These are phyloP conservation scores for Alternaria longipes DNA, from an alignment of 2,329 filamentous ascomycete genomes.

Conservation along the genomic window DNA sequence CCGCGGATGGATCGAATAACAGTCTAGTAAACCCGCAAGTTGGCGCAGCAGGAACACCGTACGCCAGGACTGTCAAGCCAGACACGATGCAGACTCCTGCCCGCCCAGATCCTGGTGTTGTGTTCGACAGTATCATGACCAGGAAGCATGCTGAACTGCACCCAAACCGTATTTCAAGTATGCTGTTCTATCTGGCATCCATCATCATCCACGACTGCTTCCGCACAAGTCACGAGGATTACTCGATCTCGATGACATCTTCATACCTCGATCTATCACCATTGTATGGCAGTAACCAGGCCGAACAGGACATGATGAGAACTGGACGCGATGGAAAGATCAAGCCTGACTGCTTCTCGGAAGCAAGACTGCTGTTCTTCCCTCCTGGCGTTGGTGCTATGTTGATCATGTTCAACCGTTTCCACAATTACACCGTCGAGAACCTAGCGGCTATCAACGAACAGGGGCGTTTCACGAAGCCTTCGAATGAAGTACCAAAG, in stretches of 20 bases:
- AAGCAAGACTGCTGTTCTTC: slow-evolving; percentile 70
- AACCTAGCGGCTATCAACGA: slow-evolving; percentile 89
- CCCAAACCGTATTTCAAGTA: slow-evolving; percentile 75
- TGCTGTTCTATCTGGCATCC: slow-evolving; percentile 78
- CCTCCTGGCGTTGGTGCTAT: slow-evolving; percentile 74
- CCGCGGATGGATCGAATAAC: slow-evolving; percentile 61
- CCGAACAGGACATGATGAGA: slow-evolving; percentile 71
- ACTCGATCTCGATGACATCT: slow-evolving; percentile 71
- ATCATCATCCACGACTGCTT: slow-evolving; percentile 72
- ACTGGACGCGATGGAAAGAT: slow-evolving; percentile 72
- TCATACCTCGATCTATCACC: slow-evolving; percentile 79
- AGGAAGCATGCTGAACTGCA: slow-evolving; percentile 70
- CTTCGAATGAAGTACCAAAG: slow-evolving; percentile 50
- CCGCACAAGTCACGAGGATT: slow-evolving; percentile 70
- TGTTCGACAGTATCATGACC: slow-evolving; percentile 75
- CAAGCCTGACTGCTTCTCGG: slow-evolving; percentile 75
- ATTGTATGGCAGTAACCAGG: slow-evolving; percentile 75
- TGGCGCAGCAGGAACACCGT: slow-evolving; percentile 71
- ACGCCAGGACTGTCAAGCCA: slow-evolving; percentile 72
- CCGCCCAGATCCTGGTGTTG: slow-evolving; percentile 70
- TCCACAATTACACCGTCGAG: slow-evolving; percentile 86
- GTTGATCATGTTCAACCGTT: slow-evolving; percentile 73
- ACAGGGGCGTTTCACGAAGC: slow-evolving; percentile 76
- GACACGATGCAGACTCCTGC: slow-evolving; percentile 65
- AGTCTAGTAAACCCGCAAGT: slow-evolving; percentile 71